These are phyloP conservation scores for Boletus mariae DNA, from an alignment of 1,284 basidiomycete genomes.

Conservation along the genomic window DNA sequence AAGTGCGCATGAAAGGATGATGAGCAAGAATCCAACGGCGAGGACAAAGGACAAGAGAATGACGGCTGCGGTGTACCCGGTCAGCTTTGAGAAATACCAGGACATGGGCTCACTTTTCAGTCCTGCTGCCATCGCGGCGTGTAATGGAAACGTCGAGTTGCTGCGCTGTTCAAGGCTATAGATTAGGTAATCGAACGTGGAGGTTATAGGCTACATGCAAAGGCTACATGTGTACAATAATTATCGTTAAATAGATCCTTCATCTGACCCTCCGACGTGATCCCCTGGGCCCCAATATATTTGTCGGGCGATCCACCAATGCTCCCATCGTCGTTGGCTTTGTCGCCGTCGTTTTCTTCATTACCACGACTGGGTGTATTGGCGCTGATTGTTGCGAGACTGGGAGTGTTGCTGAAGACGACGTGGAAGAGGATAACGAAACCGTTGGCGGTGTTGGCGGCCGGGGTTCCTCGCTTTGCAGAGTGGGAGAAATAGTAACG, in stretches of 20 bases:
- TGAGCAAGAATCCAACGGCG: conserved; percentile 93
- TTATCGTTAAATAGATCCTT: conserved; percentile 1
- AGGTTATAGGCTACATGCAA: background rate
- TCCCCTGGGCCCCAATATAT: conserved; percentile 36
- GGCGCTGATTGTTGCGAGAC: conserved; percentile 11
- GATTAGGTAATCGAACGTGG: conserved; percentile 18
- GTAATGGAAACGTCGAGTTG: background rate
- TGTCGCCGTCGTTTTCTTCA: conserved; percentile 24
- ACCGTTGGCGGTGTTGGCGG: conserved; percentile 24
- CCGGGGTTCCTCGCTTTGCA: conserved; percentile 7
- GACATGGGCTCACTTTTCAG: conserved; percentile 30
- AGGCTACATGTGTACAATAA: conserved; percentile 3
- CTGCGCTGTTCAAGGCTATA: conserved; percentile 1
- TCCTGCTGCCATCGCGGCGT: conserved; percentile 40
- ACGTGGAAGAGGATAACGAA: conserved; percentile 38
- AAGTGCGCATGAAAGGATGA: conserved; percentile 96
- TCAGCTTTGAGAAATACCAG: background rate
- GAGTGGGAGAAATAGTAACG: conserved; percentile 12
- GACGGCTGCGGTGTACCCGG: conserved; percentile 57
- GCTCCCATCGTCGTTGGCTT: conserved; percentile 25
- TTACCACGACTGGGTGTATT: conserved; percentile 16
- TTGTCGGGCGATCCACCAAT: conserved; percentile 35
- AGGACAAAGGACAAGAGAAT: conserved; percentile 95
- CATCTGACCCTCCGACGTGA: conserved; percentile 30
- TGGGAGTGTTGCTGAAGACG: conserved; percentile 34